Base-by-base conservation (phyloP, 805 yeast species). In the Yamadazyma takamatsuzukensis region DNA sequence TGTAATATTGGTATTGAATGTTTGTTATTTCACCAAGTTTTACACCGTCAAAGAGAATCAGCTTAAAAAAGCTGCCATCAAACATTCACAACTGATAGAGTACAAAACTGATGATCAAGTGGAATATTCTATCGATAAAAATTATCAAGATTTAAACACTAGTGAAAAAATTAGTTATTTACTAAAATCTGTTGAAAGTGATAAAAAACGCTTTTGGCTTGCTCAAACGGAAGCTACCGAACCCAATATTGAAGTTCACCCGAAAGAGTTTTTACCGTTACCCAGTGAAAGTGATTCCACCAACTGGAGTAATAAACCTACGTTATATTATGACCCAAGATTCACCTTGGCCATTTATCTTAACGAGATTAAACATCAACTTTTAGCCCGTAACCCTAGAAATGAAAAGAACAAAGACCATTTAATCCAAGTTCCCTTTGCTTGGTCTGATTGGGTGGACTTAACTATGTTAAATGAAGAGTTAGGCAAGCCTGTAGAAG, bases 401-500 rank as follows among this genome's bases (percentile, higher is more conserved):
- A 41, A 42, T 12, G 34, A 33, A 16, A 48, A 41, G 27, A 18
- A 31, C 18, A 29, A 39, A 31, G 48, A 44, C 34, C 33, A 40
- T 27, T 25, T 49, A n/a, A 27, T 44, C 11, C 33, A 45, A 6
- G 42, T 59, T 6, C 56, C 63, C 25, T 74, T 74, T 44, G 63
- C 68, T 27, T 74, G 80, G 80, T 57, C 64, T 12, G 80, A 74
- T 42, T 74, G 79, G 79, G 68, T 68, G 4, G 78, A 74, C 47
- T 44, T 74, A 30, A 56, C 73, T 3, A 40, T 47, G 21, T 45
- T 74, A 23, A 68, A 72, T 38, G 45, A 46, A 15, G 53, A 56
- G 21, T 38, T 52, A 28, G 17, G 31, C 19, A 47, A 47, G 33
- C 56, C 58, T 4, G 23, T 47, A 18, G 40, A 39, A 17, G 40